phyloP scores from a whole-genome alignment of 2,329 filamentous ascomycete genomes.

The Penicillium aurantiogriseum region DNA sequence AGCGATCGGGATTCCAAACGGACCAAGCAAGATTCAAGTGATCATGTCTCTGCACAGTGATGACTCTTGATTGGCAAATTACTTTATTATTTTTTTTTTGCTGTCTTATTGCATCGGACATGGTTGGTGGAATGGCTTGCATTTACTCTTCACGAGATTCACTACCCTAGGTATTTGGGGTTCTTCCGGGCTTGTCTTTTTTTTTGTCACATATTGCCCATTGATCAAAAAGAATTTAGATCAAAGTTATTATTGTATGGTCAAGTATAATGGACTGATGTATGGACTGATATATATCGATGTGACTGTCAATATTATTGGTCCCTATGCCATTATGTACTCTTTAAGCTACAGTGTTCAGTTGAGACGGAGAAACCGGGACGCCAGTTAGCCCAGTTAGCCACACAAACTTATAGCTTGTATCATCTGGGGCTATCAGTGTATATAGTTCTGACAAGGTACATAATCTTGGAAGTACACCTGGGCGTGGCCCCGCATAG shows the following conservation, averaged over 20 bases:
- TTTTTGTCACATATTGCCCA: conserved; percentile 20
- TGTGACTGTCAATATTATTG: not conserved
- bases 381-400: no score
- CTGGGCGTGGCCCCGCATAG: no score
- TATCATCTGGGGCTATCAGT: no score
- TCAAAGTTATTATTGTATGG: not conserved
- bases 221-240: conserved; percentile 1
- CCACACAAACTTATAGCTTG: no score
- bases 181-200: conserved; percentile 14
- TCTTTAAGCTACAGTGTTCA: no score
- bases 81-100: not conserved
- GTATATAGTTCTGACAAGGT: no score
- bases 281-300: not conserved
- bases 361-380: no score
- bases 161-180: conserved; percentile 5
- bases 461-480: no score
- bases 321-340: no score
- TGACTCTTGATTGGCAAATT: not conserved
- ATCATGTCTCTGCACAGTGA: conserved; percentile 8
- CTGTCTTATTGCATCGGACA: conserved; percentile 11
- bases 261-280: not conserved
- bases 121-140: conserved; percentile 16
- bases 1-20: conserved; percentile 45
- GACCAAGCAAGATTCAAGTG: conserved; percentile 30
- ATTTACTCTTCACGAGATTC: conserved; percentile 15